Evolutionary conservation across 306 rosid genomes (phyloP).

Genomic region (Fagus crenata): DNA sequence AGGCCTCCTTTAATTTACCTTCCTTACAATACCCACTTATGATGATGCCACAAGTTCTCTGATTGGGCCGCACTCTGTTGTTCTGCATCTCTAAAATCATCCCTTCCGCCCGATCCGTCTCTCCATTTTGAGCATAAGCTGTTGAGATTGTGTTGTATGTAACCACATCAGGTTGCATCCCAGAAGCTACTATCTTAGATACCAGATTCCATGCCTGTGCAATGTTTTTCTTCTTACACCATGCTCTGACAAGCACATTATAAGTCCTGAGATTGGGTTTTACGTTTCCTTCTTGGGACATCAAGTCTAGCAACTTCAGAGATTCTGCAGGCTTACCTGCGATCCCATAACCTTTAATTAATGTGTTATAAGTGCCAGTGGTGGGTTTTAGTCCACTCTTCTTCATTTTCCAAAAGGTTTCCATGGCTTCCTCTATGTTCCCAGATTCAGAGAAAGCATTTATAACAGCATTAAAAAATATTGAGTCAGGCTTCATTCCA

Average conservation of each 20-base stretch:
- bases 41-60: conserved; percentile 53
- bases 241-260: conserved; percentile 62
- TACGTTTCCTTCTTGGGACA: conserved; percentile 46
- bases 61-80: conserved; percentile 53
- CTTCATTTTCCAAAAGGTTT: conserved; percentile 55
- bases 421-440: conserved; percentile 62
- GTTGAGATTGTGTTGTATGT: conserved; percentile 67
- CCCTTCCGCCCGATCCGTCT: conserved; percentile 54
- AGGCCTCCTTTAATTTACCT: conserved; percentile 58
- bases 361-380: conserved; percentile 55
- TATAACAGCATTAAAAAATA: conserved; percentile 59
- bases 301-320: conserved; percentile 51
- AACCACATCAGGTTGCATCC: conserved; percentile 60
- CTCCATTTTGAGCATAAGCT: conserved; percentile 60
- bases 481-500: conserved; percentile 58
- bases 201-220: conserved; percentile 65
- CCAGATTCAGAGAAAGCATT: conserved; percentile 73
- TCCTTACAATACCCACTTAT: conserved; percentile 66
- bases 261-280: conserved; percentile 69
- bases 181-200: conserved; percentile 46
- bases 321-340: conserved; percentile 64
- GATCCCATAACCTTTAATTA: conserved; percentile 74
- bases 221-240: conserved; percentile 47
- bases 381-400: conserved; percentile 53
- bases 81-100: conserved; percentile 61